Evolutionary conservation across 2,329 filamentous ascomycete genomes (phyloP), one percentile per base, ranked within the genome.

Genomic region (Sarocladium brachiariae): DNA sequence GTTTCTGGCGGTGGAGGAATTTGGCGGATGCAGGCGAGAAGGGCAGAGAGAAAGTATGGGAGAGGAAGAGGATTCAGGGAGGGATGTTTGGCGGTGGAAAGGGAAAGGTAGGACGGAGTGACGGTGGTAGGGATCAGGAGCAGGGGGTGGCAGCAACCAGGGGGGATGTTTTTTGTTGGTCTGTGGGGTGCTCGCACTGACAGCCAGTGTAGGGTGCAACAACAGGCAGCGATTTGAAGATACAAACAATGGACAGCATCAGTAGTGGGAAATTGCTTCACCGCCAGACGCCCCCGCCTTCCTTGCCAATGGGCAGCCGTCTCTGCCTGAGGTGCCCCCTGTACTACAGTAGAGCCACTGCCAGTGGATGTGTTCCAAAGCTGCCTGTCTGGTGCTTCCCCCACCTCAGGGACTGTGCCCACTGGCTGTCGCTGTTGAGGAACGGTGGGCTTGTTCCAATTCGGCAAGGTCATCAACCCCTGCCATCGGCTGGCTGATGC

Each of bases 181-280:
- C 43, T 9, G 43, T 16, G 39, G 23, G 39, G 39, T 16, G n/a
- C 39, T 14, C 13, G 21, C 39, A 25, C 21, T 27, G 19, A 11
- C 3, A 43, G 21, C 7, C 4, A 16, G 39, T 19, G 43, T 13
- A 19, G 27, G 27, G 7, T 30, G 16, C 43, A 47, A 9, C 18
- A 19, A 19, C n/a, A 30, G 27, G 13, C 27, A 30, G 27, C 27
- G 13, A n/a, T n/a, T n/a, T n/a, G n/a, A n/a, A n/a, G n/a, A n/a
- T n/a, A n/a, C n/a, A n/a, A n/a, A n/a, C n/a, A n/a, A n/a, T n/a
- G n/a, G n/a, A n/a, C n/a, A n/a, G n/a, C n/a, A n/a, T n/a, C n/a
- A n/a, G n/a, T n/a, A n/a, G n/a, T n/a, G 52, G 55, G 53, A 53
- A 56, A 55, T 53, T 54, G 53, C 52, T 61, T 62, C 60, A 62